Conservation (phyloP, 2,329 filamentous ascomycete species). For the Thelonectria rubi region DNA sequence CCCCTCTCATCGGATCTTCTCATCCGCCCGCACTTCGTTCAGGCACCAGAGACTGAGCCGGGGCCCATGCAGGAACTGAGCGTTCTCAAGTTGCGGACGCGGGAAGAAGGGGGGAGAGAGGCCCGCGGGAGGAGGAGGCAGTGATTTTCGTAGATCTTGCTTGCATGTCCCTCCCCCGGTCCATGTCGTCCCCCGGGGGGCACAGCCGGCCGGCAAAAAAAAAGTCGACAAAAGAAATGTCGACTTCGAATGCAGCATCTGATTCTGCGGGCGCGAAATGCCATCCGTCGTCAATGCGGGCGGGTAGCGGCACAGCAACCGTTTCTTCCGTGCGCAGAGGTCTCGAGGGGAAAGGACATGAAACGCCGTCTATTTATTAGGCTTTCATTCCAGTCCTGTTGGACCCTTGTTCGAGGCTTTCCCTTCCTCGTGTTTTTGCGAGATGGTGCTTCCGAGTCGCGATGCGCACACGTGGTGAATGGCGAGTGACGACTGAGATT, state of each 20-base stretch:
- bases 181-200: background rate
- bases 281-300: background rate
- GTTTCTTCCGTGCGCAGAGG: background rate
- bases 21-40: background rate
- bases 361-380: background rate
- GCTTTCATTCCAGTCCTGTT: background rate
- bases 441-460: background rate
- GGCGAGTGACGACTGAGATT: background rate
- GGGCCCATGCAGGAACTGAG: conserved; percentile 1
- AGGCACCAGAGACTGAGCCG: background rate
- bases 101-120: background rate
- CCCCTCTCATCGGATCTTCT: background rate
- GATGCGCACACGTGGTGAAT: background rate
- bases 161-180: background rate
- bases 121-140: background rate
- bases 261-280: no score
- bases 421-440: background rate
- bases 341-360: background rate
- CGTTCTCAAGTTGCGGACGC: background rate
- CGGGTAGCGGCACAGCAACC: background rate
- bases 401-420: no score
- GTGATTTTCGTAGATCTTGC: background rate
- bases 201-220: background rate
- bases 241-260: no score
- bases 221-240: background rate